Base-by-base conservation (phyloP, 495 filamentous ascomycete genomes). In the Penicillium arizonense region DNA sequence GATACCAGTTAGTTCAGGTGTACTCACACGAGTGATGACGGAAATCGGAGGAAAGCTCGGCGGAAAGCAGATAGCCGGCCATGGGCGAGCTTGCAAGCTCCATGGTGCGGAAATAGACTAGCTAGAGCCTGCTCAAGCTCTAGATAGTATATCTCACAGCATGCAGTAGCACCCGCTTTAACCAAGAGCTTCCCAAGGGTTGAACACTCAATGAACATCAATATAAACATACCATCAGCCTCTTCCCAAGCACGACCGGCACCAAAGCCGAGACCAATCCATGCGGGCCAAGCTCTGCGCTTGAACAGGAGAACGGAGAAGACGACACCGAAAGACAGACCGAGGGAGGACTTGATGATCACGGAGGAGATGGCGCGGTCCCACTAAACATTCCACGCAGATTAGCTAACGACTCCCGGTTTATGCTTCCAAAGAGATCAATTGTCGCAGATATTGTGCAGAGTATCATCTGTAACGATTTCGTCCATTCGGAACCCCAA, bases 261-360 rank as follows among this genome's bases (percentile, higher is more conserved):
- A 64, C 94, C 94, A 68, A 99, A 97, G 38, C 94, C 94, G 39
- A 91, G 78, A 47, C 94, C 94, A 59, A 95, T 84, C 71, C 85
- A 92, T 23, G 89, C 95, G 44, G 94, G 94, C 89, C 94, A 99
- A 58, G 93, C 90, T 71, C 94, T 85, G 68, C 94, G 85, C 81
- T 95, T 96, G 83, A 99, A 99, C 23, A 99, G 74, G 42, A 99
- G 86, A 28, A 99, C 92, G 41, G 92, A 97, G 80, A 99, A 97
- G 71, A 97, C 87, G 70, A 97, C 87, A 73, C 94, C 94, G 75
- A 97, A 97, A 50, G 87, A 89, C 59, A 96, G 85, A 60, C 94
- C 94, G 68, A 99, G 83, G 43, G 88, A 85, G 50, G 91, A 96
- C 70, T 94, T 91, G 77, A 97, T 92, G 64, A 97, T 82, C 74